Conservation (phyloP, 2,329 filamentous ascomycete genomes). For the Epichloe elymi region DNA sequence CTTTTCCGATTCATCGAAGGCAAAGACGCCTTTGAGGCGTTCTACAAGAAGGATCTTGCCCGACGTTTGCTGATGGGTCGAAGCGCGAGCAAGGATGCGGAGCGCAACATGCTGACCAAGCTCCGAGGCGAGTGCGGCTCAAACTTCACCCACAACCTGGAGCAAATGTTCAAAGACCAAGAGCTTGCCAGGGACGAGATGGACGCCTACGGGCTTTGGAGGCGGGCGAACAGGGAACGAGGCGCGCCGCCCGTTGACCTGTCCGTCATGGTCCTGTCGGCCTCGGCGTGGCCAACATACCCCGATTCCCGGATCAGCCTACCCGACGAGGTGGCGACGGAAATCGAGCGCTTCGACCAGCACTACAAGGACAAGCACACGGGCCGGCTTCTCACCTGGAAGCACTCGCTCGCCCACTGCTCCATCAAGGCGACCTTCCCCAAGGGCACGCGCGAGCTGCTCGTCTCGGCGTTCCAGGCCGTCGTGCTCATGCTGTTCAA, state of each 20-base stretch:
- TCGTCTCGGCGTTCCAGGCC: constrained; percentile 86
- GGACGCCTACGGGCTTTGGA: constrained; percentile 65
- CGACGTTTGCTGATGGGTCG: constrained; percentile 79
- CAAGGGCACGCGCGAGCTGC: constrained; percentile 71
- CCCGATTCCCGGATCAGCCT: constrained; percentile 60
- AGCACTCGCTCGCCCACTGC: constrained; percentile 84
- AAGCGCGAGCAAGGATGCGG: constrained; percentile 87
- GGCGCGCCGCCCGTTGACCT: constrained; percentile 44
- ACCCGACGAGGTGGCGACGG: constrained; percentile 59
- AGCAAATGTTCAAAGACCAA: constrained; percentile 99
- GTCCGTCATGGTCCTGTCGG: constrained; percentile 79
- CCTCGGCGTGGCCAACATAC: constrained; percentile 87
- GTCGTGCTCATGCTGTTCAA: constrained; percentile 89
- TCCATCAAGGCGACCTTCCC: constrained; percentile 70
- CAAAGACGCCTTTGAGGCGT: constrained; percentile 95
- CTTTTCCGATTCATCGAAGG: constrained; percentile 95
- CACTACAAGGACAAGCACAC: constrained; percentile 88
- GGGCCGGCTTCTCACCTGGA: constrained; percentile 79
- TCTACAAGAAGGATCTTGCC: constrained; percentile 97
- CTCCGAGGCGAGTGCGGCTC: constrained; percentile 88
- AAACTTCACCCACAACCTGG: constrained; percentile 90
- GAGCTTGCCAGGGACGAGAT: constrained; percentile 89
- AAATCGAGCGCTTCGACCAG: constrained; percentile 67
- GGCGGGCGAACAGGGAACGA: constrained; percentile 33
- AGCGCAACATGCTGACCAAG: constrained; percentile 87